phyloP scores from a whole-genome alignment of 345 rosid species.

The Ailanthus altissimus region DNA sequence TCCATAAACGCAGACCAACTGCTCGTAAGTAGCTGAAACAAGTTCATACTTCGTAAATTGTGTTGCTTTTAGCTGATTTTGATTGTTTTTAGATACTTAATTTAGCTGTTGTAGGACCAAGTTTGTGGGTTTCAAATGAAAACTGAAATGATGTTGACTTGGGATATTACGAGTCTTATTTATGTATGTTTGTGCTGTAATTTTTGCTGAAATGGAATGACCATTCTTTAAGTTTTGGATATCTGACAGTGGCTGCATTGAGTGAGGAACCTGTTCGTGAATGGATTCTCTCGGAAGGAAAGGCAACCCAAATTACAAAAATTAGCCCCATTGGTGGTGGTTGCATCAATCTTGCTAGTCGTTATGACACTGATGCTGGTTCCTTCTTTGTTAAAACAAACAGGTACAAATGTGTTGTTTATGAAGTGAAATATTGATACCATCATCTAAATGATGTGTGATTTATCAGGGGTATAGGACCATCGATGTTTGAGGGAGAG shows the following conservation, averaged over 20 bases:
- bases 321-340: constrained; percentile 87
- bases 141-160: background rate
- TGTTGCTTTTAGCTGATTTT: background rate
- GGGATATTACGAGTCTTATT: background rate
- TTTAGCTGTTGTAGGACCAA: background rate
- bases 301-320: constrained; percentile 65
- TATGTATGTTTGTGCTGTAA: constrained; percentile 5
- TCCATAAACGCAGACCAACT: constrained; percentile 39
- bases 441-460: background rate
- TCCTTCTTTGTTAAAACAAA: constrained; percentile 89
- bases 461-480: constrained; percentile 67
- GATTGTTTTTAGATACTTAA: background rate
- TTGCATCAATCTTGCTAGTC: constrained; percentile 78
- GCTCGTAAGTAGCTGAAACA: constrained; percentile 45
- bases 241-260: constrained; percentile 63
- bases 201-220: constrained; percentile 8
- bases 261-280: constrained; percentile 78
- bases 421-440: background rate
- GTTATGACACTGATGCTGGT: constrained; percentile 79
- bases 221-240: constrained; percentile 16
- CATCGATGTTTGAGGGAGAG: constrained; percentile 86
- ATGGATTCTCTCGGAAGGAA: constrained; percentile 89
- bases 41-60: background rate
- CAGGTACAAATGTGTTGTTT: constrained; percentile 40
- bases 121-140: background rate